phyloP scores from a whole-genome alignment of 1,139 yeast genomes.

The Yamadazyma sp. region DNA sequence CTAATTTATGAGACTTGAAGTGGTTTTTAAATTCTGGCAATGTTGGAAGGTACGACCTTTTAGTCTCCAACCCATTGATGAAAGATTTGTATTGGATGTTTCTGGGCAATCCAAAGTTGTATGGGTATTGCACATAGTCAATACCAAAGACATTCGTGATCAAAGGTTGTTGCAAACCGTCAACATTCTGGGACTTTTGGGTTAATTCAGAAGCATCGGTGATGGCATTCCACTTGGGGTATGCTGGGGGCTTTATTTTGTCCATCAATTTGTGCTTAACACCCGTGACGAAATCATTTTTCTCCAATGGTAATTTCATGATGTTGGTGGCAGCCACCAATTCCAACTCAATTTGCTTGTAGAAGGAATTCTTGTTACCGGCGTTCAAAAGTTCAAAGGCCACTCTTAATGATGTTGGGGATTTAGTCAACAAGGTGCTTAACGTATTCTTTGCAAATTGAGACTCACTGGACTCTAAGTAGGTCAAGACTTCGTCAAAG shows the following conservation, averaged over 20 bases:
- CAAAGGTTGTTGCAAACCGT: constrained; percentile 36
- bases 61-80: constrained; percentile 64
- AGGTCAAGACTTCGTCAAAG: constrained; percentile 61
- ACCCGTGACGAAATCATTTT: constrained; percentile 70
- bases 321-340: constrained; percentile 75
- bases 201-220: constrained; percentile 23
- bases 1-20: constrained; percentile 61
- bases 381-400: constrained; percentile 68
- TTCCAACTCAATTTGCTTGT: constrained; percentile 71
- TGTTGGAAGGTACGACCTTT: constrained; percentile 66
- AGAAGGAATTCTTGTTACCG: constrained; percentile 60
- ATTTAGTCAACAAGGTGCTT: constrained; percentile 57
- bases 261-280: constrained; percentile 69
- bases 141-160: constrained; percentile 48
- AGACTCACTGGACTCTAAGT: constrained; percentile 54
- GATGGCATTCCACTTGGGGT: constrained; percentile 50
- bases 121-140: constrained; percentile 67
- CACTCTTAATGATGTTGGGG: constrained; percentile 78
- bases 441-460: constrained; percentile 66
- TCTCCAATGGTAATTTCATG: constrained; percentile 55
- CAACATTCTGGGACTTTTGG: constrained; percentile 25
- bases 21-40: constrained; percentile 62
- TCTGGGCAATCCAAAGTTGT: constrained; percentile 77
- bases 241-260: constrained; percentile 54
- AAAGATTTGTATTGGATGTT: constrained; percentile 57